Base-by-base conservation (phyloP, 129 eudicot species). In the Silybum marianum region DNA sequence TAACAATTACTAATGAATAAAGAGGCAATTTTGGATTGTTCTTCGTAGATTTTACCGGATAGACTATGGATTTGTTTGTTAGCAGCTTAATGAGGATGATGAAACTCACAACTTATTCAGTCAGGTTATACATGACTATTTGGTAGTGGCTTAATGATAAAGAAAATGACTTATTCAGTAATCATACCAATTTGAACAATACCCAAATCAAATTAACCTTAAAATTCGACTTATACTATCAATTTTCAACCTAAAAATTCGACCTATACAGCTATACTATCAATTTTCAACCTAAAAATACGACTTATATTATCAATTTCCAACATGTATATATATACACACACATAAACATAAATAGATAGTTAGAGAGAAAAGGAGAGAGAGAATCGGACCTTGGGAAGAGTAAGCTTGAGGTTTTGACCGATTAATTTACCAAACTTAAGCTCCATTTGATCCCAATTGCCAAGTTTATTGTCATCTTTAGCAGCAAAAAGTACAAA, bases 381-480 rank as follows among this genome's bases (percentile, higher is more conserved):
- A 74, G 19, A 67, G 65, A 77, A 68, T 67, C 9, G 48, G 30
- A 94, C 99, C 99, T 96, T 91, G 60, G 95, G 79, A 18, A 88
- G 83, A 82, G 91, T 88, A 76, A 91, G 73, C 75, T 96, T 80
- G 6, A 98, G 90, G 86, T 88, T 91, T 86, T 93, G 90, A 67
- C 92, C 91, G 51, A 93, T 69, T 82, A 93, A 85, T 75, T 83
- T 69, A 66, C 92, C 92, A 30, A 87, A 86, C 72, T 91, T 84
- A 70, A 88, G 88, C 88, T 91, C 95, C 88, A 93, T 87, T 71
- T 71, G 85, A 22, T 87, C 93, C 93, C 91, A 86, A 79, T 82
- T 74, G 71, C 77, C 88, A 73, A 87, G 85, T 23, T 86, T 81
- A 25, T 80, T 32, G 24, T 83, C 89, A 78, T 81, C 86, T 76